phyloP scores from a whole-genome alignment of 768 basidiomycete species.

The Saitozyma sp. region DNA sequence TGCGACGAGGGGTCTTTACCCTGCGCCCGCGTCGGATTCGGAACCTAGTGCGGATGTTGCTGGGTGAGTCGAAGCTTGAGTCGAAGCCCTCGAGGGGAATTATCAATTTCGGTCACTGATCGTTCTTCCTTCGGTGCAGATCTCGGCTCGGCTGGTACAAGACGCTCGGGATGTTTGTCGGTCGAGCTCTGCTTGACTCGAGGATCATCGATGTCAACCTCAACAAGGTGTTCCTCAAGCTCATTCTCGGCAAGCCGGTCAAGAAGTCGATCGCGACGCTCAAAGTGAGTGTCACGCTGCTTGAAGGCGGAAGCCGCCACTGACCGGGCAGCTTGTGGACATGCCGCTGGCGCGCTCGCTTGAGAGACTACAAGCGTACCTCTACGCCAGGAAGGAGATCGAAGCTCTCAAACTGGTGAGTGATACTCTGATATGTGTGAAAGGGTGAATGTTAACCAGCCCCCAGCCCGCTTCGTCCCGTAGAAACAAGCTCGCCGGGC shows the following conservation, averaged over 20 bases:
- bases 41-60: slow-evolving; percentile 27
- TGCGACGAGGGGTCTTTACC: slow-evolving; percentile 83
- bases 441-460: background rate
- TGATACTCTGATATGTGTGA: background rate
- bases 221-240: slow-evolving; percentile 91
- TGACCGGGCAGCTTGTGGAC: slow-evolving; percentile 69
- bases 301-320: background rate
- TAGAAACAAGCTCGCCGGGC: slow-evolving; percentile 35
- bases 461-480: slow-evolving; percentile 25
- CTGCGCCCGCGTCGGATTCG: slow-evolving; percentile 61
- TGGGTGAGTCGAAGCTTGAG: slow-evolving; percentile 33
- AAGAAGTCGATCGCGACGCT: slow-evolving; percentile 79
- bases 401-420: slow-evolving; percentile 54
- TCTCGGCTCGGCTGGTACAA: slow-evolving; percentile 83
- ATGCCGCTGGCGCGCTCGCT: slow-evolving; percentile 81
- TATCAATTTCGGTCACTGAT: background rate
- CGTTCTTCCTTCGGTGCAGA: slow-evolving; percentile 53
- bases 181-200: slow-evolving; percentile 94
- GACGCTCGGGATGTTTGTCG: slow-evolving; percentile 92
- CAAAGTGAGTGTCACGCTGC: slow-evolving; percentile 58
- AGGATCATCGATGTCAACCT: slow-evolving; percentile 94
- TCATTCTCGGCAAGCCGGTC: slow-evolving; percentile 81
- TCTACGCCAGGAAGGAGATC: slow-evolving; percentile 56
- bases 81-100: background rate
- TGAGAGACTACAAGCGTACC: slow-evolving; percentile 66